A percentile compares a stretch with the other conserved stretches of the same genome.
Evolutionary conservation across 2,329 filamentous ascomycete species (phyloP).

Genomic region (Tympanopsis confertula): DNA sequence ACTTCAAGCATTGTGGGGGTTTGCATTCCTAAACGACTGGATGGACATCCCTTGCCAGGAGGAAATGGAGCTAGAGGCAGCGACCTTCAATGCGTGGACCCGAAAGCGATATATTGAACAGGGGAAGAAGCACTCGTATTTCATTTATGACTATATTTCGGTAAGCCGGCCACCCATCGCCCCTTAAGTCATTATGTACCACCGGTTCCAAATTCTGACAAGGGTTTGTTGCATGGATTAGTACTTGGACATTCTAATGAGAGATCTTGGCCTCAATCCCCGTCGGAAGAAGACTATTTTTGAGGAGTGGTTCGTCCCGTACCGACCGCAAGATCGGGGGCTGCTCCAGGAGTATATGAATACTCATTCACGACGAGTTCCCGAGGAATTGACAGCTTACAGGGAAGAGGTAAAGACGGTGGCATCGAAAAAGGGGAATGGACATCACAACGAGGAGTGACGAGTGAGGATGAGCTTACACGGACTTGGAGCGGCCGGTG

Average conservation of each 20-base stretch:
- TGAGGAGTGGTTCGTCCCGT: too few species aligned
- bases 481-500: too few species aligned
- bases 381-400: too few species aligned
- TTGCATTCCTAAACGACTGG: slow-evolving; percentile 12
- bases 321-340: too few species aligned
- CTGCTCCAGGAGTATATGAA: too few species aligned
- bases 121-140: slow-evolving; percentile 16
- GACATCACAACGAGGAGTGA: too few species aligned
- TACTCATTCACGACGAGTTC: too few species aligned
- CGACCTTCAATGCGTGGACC: slow-evolving; percentile 18
- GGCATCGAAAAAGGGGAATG: too few species aligned
- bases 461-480: too few species aligned
- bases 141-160: slow-evolving; percentile 17
- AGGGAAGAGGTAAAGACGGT: too few species aligned
- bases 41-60: slow-evolving; percentile 10
- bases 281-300: slow-evolving; percentile 4
- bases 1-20: slow-evolving; percentile 17
- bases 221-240: slow-evolving; percentile 5
- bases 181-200: too few species aligned
- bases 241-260: slow-evolving; percentile 9
- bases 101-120: slow-evolving; percentile 16
- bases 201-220: too few species aligned
- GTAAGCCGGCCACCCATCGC: slow-evolving; percentile 7
- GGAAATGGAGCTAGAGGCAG: slow-evolving; percentile 15
- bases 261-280: slow-evolving; percentile 7